Conservation (phyloP, 163 green algal genomes). For the Chlorella variabilis region DNA sequence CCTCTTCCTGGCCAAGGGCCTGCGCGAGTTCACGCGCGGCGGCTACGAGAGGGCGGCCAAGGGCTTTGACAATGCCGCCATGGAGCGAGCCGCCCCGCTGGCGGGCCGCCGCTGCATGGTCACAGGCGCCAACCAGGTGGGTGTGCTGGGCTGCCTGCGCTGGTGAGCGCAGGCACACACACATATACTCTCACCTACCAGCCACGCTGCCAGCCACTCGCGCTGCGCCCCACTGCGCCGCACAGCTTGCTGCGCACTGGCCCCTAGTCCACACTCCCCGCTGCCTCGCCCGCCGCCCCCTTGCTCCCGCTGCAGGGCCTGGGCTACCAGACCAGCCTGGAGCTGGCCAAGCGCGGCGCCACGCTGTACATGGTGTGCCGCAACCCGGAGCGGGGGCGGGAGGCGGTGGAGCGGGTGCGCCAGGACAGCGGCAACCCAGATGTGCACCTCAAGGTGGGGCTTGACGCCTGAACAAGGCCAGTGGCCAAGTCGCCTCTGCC, state of each 20-base stretch:
- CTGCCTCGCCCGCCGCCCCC: too few species aligned
- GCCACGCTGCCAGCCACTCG: too few species aligned
- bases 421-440: slow-evolving; percentile 59
- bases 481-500: not conserved
- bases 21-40: slow-evolving; percentile 43
- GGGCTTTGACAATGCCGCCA: slow-evolving; percentile 51
- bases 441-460: slow-evolving; percentile 63
- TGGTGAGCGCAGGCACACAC: too few species aligned
- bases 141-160: too few species aligned
- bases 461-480: not conserved
- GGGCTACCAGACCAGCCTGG: slow-evolving; percentile 58
- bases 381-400: slow-evolving; percentile 60
- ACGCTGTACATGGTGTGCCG: slow-evolving; percentile 70
- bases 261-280: too few species aligned
- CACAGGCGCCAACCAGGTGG: slow-evolving; percentile 68
- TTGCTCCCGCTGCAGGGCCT: slow-evolving; percentile 49
- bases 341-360: slow-evolving; percentile 56
- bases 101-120: slow-evolving; percentile 52
- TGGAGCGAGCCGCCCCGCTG: slow-evolving; percentile 21
- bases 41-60: slow-evolving; percentile 43
- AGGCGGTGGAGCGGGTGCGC: slow-evolving; percentile 59
- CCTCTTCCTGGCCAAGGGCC: slow-evolving; percentile 39
- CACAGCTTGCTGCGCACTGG: too few species aligned
- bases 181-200: too few species aligned
- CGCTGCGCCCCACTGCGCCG: too few species aligned